These are phyloP conservation scores for Candida schatavii DNA, from an alignment of 805 yeast species.

Conservation along the genomic window DNA sequence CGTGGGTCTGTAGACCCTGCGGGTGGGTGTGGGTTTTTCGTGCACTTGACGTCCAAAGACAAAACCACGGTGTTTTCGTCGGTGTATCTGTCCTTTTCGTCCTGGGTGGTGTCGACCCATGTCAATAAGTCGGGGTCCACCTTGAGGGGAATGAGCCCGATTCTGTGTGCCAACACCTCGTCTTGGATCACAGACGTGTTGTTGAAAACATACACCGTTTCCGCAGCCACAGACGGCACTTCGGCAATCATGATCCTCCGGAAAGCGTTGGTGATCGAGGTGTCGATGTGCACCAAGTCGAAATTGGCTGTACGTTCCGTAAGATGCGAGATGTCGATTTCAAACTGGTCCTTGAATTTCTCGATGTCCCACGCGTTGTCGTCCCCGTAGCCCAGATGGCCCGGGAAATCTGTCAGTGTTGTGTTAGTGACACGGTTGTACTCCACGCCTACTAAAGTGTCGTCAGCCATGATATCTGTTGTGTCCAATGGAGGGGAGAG, in stretches of 20 bases:
- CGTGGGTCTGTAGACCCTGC: slow-evolving; percentile 77
- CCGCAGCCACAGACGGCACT: slow-evolving; percentile 95
- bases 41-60: slow-evolving; percentile 76
- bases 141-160: slow-evolving; percentile 87
- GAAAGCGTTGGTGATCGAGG: slow-evolving; percentile 93
- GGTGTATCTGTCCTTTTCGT: slow-evolving; percentile 65
- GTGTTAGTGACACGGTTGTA: slow-evolving; percentile 90
- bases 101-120: slow-evolving; percentile 72
- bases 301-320: slow-evolving; percentile 76
- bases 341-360: slow-evolving; percentile 65
- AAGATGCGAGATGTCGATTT: slow-evolving; percentile 63
- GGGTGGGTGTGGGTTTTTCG: slow-evolving; percentile 81
- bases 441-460: slow-evolving; percentile 78
- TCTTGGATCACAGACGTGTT: slow-evolving; percentile 97
- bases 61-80: slow-evolving; percentile 89
- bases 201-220: slow-evolving; percentile 83
- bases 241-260: slow-evolving; percentile 96
- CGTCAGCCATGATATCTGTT: slow-evolving; percentile 18
- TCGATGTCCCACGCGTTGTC: slow-evolving; percentile 83
- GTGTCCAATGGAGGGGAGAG: background rate
- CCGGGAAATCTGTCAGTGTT: slow-evolving; percentile 89
- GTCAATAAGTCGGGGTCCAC: slow-evolving; percentile 85
- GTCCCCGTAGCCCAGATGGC: slow-evolving; percentile 52
- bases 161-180: slow-evolving; percentile 93
- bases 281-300: slow-evolving; percentile 82